Evolutionary conservation across 257 asterid species (phyloP).

Genomic region (Jasminum sambac): DNA sequence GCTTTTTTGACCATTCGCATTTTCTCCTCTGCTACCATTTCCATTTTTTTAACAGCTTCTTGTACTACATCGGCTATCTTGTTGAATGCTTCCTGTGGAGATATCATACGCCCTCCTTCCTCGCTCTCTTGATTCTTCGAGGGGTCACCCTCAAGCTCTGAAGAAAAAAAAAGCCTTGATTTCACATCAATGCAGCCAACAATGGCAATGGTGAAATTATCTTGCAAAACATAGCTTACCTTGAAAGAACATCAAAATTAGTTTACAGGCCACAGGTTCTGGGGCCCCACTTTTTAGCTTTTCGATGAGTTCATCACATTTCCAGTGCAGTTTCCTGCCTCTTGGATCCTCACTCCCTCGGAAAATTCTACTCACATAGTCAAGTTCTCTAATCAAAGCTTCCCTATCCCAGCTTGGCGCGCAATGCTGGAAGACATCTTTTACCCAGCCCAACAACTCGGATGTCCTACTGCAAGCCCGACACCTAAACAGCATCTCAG

Average conservation of each 20-base stretch:
- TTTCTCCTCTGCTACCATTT: conserved; percentile 83
- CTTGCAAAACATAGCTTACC: conserved; percentile 40
- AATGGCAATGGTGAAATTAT: conserved; percentile 9
- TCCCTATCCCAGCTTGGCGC: conserved; percentile 95
- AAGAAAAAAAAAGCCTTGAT: too few species aligned
- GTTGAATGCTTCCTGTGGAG: conserved; percentile 91
- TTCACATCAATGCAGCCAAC: conserved; percentile 19
- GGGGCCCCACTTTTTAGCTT: conserved; percentile 67
- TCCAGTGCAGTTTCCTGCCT: conserved; percentile 77
- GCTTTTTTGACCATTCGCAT: conserved; percentile 83
- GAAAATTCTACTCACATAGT: conserved; percentile 83
- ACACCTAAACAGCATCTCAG: conserved; percentile 85
- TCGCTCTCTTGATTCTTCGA: conserved; percentile 60
- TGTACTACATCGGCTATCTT: conserved; percentile 90
- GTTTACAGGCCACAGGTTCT: conserved; percentile 67
- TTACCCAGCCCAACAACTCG: conserved; percentile 93
- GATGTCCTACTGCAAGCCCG: conserved; percentile 86
- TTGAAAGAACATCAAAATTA: conserved; percentile 72
- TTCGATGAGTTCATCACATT: conserved; percentile 81
- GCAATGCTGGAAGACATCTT: conserved; percentile 93
- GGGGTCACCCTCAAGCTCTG: conserved; percentile 78
- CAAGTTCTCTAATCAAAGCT: conserved; percentile 77
- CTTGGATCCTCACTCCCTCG: conserved; percentile 77
- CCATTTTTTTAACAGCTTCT: conserved; percentile 94
- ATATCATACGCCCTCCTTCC: conserved; percentile 59